Base-by-base conservation (phyloP, 2,329 filamentous ascomycete genomes). In the Pseudogymnoascus sp. region DNA sequence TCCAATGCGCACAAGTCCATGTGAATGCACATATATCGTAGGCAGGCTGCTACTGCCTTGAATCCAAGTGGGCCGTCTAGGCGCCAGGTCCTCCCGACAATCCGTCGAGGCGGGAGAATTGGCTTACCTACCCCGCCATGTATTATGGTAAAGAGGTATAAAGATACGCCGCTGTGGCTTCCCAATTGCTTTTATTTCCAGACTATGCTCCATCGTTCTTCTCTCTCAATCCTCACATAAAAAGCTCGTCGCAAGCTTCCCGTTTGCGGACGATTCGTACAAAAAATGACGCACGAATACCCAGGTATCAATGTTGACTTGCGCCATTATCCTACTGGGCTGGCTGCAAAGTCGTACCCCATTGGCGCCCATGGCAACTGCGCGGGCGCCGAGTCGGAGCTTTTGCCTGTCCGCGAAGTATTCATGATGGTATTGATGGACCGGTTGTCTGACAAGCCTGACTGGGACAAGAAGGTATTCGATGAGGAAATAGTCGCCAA, bases 401-500 rank as follows among this genome's bases (percentile, higher is more conserved):
- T 59, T 21, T 33, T 59, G 34, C 57, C 57, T n/a, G 35, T 59
- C 21, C 57, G 57, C 21, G 57, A 59, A 52, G 57, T 59, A 19
- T 39, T 45, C 18, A 59, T 59, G 57, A 59, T 59, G 57, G 57
- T 30, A 26, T 26, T 59, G 34, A 59, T 59, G 57, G 57, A 59
- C 57, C 34, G 26, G 13, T 33, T 59, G 21, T 41, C 37, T 18
- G 57, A 59, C 57, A 59, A 59, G 28, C 21, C 33, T 48, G 34
- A 52, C 19, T 59, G 57, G 57, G 21, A 59, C 37, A 59, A 59
- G 23, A 57, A 68, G 62, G 63, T 70, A 13, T 67, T 67, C 18
- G 63, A 70, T 39, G 61, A 67, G 3, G 23, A 35, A 0, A 68
- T 69, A 26, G 60, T 60, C 2, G 45, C 63, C 8, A 69, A 69